Base-by-base conservation (phyloP, 2,329 filamentous ascomycete genomes). In the Cordyceps fumosorosea region DNA sequence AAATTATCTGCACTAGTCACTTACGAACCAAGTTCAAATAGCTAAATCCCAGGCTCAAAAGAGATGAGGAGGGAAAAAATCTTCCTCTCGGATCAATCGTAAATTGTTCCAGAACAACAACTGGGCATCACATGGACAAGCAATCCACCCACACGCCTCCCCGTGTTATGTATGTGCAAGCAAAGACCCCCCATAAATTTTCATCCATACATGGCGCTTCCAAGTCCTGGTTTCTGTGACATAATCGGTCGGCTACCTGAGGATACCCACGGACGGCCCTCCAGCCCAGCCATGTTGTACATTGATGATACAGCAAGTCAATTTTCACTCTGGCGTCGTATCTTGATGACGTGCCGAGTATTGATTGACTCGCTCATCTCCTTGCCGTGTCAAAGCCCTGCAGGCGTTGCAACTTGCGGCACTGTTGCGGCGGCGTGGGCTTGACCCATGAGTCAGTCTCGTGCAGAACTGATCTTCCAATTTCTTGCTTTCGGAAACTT, bases 211-310 rank as follows among this genome's bases (percentile, higher is more conserved):
- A 60, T 48, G 20, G 40, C 40, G 29, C 51, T 54, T 54, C 14
- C 24, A 45, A 45, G 42, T 45, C 18, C 42, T 29, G 12, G 16
- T 60, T 60, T 60, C 58, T 54, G 18, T 60, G 58, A 60, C 58
- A 60, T 60, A 60, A 60, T 55, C 16, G 5, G 58, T 40, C 60
- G 60, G 60, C 47, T 62, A 57, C 60, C 26, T 3, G 48, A 62
- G 60, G 60, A 57, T 62, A 62, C 53, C 53, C 47, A 62, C 60
- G 60, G 58, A 29, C 47, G 10, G 3, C 5, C 29, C 5, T 32
- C 22, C n/a, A 20, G n/a, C 37, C 5, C 22, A 7, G 26, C 20
- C n/a, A 58, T 20, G 45, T 12, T 37, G 12, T 26, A 22, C 16
- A 58, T 20, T 51, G 32, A 32, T 51, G 24, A 12, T 50, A 40